A percentile compares a stretch with the other conserved stretches of the same genome.
Conservation (phyloP, 2,329 filamentous ascomycete genomes). For the Thielaviopsis punctulata region DNA sequence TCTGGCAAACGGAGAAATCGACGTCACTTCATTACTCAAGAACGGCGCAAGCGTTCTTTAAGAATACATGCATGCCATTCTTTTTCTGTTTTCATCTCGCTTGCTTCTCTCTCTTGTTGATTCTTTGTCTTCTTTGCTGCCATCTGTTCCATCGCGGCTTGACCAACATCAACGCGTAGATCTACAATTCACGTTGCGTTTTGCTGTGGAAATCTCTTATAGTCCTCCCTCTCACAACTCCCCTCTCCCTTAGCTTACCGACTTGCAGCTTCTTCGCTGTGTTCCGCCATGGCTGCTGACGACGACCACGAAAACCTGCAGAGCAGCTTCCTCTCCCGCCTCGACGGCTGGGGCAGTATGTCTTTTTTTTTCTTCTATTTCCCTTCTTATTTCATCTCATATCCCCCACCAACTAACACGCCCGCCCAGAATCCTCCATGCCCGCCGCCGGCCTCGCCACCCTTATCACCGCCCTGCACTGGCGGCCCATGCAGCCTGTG, state of each 20-base stretch:
- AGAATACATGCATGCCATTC: no score
- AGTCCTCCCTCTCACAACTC: no score
- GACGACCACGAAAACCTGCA: slow-evolving; percentile 1
- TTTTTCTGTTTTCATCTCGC: no score
- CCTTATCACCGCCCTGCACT: slow-evolving; percentile 38
- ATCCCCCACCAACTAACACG: slow-evolving; percentile 1
- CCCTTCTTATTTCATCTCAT: neutral
- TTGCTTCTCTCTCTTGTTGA: no score
- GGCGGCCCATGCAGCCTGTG: slow-evolving; percentile 35
- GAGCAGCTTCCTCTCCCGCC: slow-evolving; percentile 17
- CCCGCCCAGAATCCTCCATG: slow-evolving; percentile 30
- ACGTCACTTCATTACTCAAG: neutral
- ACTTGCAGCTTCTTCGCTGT: neutral
- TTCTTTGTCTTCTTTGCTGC: neutral
- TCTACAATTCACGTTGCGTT: no score
- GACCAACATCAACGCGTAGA: neutral
- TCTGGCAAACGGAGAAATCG: neutral
- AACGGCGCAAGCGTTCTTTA: no score
- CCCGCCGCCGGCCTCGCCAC: slow-evolving; percentile 38
- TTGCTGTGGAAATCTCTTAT: no score
- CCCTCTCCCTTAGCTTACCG: neutral
- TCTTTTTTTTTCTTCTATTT: slow-evolving; percentile 13
- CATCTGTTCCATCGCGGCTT: neutral
- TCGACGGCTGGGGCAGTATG: slow-evolving; percentile 35
- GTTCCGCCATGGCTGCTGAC: slow-evolving; percentile 1